Percentiles rank a stretch among this genome's conserved stretches.
Evolutionary conservation across 2,329 filamentous ascomycete genomes (phyloP).

Genomic region (Fusarium sororula): DNA sequence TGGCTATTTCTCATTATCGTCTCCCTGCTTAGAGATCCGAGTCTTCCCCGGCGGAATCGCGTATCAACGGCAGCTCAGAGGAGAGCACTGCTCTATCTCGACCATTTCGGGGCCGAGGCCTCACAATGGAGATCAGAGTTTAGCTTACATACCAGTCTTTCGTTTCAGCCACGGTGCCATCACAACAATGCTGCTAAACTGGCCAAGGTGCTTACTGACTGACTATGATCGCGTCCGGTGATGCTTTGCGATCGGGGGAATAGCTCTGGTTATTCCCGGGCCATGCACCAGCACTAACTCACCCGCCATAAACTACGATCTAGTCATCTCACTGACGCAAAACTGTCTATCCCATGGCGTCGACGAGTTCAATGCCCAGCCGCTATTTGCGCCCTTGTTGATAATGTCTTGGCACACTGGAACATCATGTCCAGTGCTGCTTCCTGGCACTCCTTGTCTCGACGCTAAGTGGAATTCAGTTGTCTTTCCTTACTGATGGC

Average conservation of each 20-base stretch:
- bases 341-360: conserved; percentile 9
- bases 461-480: conserved; percentile 23
- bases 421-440: neutral
- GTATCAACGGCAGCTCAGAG: neutral
- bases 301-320: conserved; percentile 1
- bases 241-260: neutral
- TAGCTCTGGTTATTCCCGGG: conserved; percentile 11
- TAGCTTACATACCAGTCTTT: conserved; percentile 34
- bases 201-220: neutral
- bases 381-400: neutral
- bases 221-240: conserved; percentile 2
- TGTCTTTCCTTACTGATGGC: neutral
- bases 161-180: conserved; percentile 37
- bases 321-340: conserved; percentile 23
- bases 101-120: conserved; percentile 9
- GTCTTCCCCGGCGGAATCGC: conserved; percentile 3
- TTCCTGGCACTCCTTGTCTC: neutral
- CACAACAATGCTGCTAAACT: neutral
- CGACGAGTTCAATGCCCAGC: neutral
- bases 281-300: conserved; percentile 16
- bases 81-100: neutral
- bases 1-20: conserved; percentile 5
- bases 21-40: conserved; percentile 14
- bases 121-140: conserved; percentile 20
- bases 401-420: conserved; percentile 8